Percentiles rank a stretch among this genome's conserved stretches.
Evolutionary conservation across 2,329 filamentous ascomycete species (phyloP).

Genomic region (Clonostachys solani): DNA sequence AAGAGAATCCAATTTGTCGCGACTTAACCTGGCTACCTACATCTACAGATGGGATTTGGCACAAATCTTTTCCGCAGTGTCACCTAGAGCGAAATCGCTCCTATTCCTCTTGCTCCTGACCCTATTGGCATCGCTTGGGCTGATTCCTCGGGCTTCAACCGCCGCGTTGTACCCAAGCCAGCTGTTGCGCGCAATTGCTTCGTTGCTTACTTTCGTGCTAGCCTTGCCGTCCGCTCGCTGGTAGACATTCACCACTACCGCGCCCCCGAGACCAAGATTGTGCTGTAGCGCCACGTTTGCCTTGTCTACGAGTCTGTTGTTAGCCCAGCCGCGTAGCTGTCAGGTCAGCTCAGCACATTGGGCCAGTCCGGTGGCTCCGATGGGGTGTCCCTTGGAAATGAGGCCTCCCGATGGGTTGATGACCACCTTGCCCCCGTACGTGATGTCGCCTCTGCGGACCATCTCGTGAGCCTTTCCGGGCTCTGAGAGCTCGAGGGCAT

Average conservation of each 20-base stretch:
- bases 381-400: constrained; percentile 21
- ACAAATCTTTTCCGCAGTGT: constrained; percentile 41
- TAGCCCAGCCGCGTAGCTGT: constrained; percentile 22
- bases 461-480: background rate
- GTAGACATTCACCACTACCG: constrained; percentile 15
- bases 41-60: constrained; percentile 20
- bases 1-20: too few species aligned
- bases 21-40: too few species aligned
- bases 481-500: constrained; percentile 13
- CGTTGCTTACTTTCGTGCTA: background rate
- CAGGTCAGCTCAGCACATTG: constrained; percentile 30
- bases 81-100: constrained; percentile 74
- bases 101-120: constrained; percentile 63
- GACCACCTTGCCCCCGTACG: constrained; percentile 46
- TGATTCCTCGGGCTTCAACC: constrained; percentile 64
- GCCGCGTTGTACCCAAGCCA: background rate
- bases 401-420: constrained; percentile 20
- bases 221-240: constrained; percentile 29
- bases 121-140: constrained; percentile 64
- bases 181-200: constrained; percentile 17
- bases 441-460: background rate
- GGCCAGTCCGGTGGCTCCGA: constrained; percentile 19
- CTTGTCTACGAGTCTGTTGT: constrained; percentile 12
- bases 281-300: constrained; percentile 15
- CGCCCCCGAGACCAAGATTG: constrained; percentile 19